Evolutionary conservation across 2,329 filamentous ascomycete genomes (phyloP), one percentile per base, ranked within the genome.

Genomic region (Botryotinia narcissicola): DNA sequence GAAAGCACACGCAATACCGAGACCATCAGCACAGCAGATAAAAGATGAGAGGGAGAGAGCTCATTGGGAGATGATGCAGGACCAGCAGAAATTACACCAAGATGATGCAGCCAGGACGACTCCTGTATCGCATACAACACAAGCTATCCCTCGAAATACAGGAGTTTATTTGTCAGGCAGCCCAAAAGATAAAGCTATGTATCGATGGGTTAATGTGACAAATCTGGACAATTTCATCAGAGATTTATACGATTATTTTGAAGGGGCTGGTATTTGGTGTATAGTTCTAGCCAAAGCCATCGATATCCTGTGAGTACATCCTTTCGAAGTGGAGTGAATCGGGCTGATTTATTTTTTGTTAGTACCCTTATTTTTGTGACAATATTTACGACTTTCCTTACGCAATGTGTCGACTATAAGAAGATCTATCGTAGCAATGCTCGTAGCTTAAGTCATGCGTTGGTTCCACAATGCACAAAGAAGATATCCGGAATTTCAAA

Each of bases 141-240:
- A 75, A 14, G 85, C 86, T 44, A 83, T 84, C 81, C 85, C 85
- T 76, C 86, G 85, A 75, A 85, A 84, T 74, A 84, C 83, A 51
- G 85, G 84, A 18, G 82, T 86, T 70, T 62, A 40, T 40, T 84
- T 80, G 32, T 74, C 84, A 70, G 84, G 86, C 42, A 87, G 89
- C 78, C 88, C 90, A 0, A 87, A 87, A 81, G 89, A 91, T 77
- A 90, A 88, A 78, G 91, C 91, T 32, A 86, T 93, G 85, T 93
- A 90, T 89, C 86, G 89, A 75, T 93, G 91, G 89, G 89, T 90
- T 29, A 93, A 93, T 78, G 90, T 92, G 57, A 86, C 87, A 73
- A 91, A 93, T 78, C 81, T 93, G 72, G 91, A 93, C 79, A 88
- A 87, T 70, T 93, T 93, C 79, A 84, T 93, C 75, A 85, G 86